Evolutionary conservation across 1,284 basidiomycete species (phyloP), one percentile per base, ranked within the genome.

Genomic region (Tylopilus sp.): DNA sequence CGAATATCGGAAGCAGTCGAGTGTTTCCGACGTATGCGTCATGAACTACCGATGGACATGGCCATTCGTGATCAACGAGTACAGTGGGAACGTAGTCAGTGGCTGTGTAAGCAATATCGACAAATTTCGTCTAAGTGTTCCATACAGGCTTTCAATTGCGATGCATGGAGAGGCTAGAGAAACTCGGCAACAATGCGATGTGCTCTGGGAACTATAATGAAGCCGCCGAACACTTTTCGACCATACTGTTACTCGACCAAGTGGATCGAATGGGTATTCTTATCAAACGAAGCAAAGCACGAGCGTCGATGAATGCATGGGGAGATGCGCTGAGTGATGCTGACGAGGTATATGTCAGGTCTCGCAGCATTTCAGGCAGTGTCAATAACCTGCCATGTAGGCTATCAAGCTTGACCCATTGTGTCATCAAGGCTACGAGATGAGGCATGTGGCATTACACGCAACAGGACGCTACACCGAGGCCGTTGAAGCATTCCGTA

Each of bases 281-380:
- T 9, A n/a, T 36, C n/a, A 36, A 36, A 14, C 20, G 33, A 9
- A 46, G 25, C 24, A 28, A 15, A 13, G 24, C 43, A 4, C 20
- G 42, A n/a, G n/a, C 35, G 10, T 19, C 9, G 13, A 42, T 47
- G 37, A 24, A n/a, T 1, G 29, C 8, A 4, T 48, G 53, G 52
- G 32, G 19, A n/a, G 52, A 55, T 1, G 52, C 43, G 2, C 29
- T 55, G 10, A 15, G 7, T 7, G 52, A 53, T 35, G 31, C 43
- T 5, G 15, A 55, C 17, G 43, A 54, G 31, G 52, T 54, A 55
- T 14, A 17, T 3, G 5, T 33, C 9, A 17, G 17, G 14, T 6
- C 7, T 22, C 29, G 4, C 4, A 0, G 14, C 4, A 9, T 41
- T 17, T 26, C 17, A 10, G 20, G 24, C 13, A 24, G 24, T n/a